Evolutionary conservation across 306 rosid genomes (phyloP), one percentile per base, ranked within the genome.

Genomic region (Mimosa bimucronata): DNA sequence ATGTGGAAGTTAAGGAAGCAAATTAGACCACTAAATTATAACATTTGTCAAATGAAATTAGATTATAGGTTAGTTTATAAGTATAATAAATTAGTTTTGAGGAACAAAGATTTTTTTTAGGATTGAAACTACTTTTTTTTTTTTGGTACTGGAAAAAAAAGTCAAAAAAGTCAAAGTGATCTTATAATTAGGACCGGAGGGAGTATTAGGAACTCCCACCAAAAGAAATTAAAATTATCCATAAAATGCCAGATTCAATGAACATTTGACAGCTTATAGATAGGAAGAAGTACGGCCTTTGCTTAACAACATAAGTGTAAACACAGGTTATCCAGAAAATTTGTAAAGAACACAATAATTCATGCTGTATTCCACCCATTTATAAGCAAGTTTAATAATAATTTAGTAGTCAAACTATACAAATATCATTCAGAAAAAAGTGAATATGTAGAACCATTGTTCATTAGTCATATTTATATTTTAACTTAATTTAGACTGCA

Each of bases 251-350:
- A 72, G 28, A 79, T 44, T 80, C 75, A 78, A 23, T 18, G 61
- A 42, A 44, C 34, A 73, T 60, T 45, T 30, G 61, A 69, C 70
- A 70, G 65, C 52, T 84, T 64, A 34, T 34, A 37, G 31, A 29
- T 60, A 77, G 8, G 55, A 16, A 45, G 58, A 38, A 71, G 28
- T 72, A 71, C 53, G 76, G 34, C 61, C 28, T 61, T 83, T 38
- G 66, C 34, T 50, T 28, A 50, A 69, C n/a, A 73, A 28, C 48
- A 61, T 25, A 28, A 28, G 44, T 80, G 34, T 30, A 65, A 71
- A 77, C 52, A 25, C 45, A 38, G 11, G 58, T 45, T 57, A 42
- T 18, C 45, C 18, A 74, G 75, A 68, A 53, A 8, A 61, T 38
- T 12, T 34, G 25, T 25, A 21, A 55, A 58, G 19, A 16, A 52